phyloP scores from a whole-genome alignment of 225 moss, liverwort and hornwort genomes.

The Antitrichia curtipendula region DNA sequence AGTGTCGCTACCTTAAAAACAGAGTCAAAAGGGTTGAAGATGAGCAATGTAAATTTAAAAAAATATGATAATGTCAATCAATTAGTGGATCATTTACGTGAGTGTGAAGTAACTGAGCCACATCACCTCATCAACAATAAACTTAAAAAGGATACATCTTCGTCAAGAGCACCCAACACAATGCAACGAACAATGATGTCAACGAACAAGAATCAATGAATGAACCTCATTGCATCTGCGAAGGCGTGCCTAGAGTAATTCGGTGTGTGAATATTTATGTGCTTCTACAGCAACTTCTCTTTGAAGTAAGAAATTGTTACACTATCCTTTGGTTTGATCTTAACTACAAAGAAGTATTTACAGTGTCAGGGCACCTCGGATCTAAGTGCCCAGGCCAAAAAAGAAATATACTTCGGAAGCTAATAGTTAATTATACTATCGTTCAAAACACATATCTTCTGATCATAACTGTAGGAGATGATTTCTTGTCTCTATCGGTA shows the following conservation, averaged over 20 bases:
- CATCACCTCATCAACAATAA: background rate
- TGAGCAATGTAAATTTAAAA: background rate
- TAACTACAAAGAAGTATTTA: background rate
- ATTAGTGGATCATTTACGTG: background rate
- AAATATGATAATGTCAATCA: background rate
- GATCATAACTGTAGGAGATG: background rate
- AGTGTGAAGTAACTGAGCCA: background rate
- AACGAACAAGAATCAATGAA: background rate
- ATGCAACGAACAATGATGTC: background rate
- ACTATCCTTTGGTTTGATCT: background rate
- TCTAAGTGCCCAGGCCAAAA: background rate
- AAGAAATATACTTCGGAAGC: background rate
- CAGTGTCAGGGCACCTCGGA: background rate
- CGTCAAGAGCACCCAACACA: background rate
- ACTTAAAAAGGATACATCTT: background rate
- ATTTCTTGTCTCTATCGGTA: background rate
- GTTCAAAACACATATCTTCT: background rate
- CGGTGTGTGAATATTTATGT: background rate
- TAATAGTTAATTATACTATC: background rate
- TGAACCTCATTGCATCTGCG: background rate
- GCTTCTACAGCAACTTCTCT: background rate
- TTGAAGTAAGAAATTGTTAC: background rate
- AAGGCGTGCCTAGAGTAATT: background rate
- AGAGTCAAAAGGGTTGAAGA: background rate
- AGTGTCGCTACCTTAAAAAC: conserved; percentile 49